Evolutionary conservation across 225 moss, liverwort and hornwort genomes (phyloP).

Genomic region (Bryum argenteum): DNA sequence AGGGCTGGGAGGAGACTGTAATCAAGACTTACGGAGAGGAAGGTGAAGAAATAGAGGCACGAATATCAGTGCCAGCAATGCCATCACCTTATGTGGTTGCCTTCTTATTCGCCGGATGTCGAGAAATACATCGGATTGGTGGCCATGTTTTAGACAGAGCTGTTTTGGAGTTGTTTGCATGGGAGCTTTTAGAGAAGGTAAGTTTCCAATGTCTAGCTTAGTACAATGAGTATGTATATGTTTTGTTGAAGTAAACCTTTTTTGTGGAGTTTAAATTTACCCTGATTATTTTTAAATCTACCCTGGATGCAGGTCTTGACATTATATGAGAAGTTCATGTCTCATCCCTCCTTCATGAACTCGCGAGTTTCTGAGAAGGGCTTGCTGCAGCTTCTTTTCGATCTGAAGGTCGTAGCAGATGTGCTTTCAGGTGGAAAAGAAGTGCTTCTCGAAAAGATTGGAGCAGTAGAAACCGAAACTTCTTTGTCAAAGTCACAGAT

Average conservation of each 20-base stretch:
- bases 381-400: constrained; percentile 89
- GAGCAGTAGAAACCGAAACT: constrained; percentile 43
- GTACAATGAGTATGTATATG: constrained; percentile 1
- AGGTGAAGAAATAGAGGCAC: constrained; percentile 83
- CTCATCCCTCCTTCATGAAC: constrained; percentile 71
- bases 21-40: constrained; percentile 81
- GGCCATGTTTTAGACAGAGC: constrained; percentile 90
- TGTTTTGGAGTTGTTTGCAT: constrained; percentile 79
- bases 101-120: constrained; percentile 84
- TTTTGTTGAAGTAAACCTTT: neutral
- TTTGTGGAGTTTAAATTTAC: neutral
- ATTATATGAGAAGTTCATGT: constrained; percentile 80
- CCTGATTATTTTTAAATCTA: constrained; percentile 13
- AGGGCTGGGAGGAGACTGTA: constrained; percentile 98
- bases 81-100: constrained; percentile 88
- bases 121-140: constrained; percentile 85
- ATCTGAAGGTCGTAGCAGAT: constrained; percentile 82
- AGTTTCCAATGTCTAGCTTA: neutral
- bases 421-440: constrained; percentile 91
- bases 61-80: constrained; percentile 89
- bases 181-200: constrained; percentile 83
- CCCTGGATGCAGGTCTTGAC: constrained; percentile 75
- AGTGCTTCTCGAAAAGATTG: constrained; percentile 48
- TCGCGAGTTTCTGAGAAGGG: constrained; percentile 93
- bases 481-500: constrained; percentile 52